These are phyloP conservation scores for Blastobotrys arbuscula DNA, from an alignment of 1,139 yeast species.

Conservation along the genomic window DNA sequence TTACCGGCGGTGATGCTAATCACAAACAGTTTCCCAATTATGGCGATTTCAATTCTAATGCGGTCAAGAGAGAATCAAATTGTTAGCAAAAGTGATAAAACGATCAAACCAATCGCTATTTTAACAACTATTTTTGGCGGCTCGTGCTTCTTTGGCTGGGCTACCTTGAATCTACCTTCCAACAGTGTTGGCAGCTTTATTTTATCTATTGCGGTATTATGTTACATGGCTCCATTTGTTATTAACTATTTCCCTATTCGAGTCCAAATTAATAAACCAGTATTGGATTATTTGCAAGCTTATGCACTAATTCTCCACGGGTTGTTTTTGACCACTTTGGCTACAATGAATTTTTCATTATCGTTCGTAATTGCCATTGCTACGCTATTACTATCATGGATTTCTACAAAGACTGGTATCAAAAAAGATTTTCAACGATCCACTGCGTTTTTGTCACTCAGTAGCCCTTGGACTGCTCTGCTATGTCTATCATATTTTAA, in stretches of 20 bases:
- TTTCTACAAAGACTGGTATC: conserved; percentile 24
- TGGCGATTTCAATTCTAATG: conserved; percentile 58
- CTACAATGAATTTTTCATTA: conserved; percentile 80
- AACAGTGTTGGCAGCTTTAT: conserved; percentile 15
- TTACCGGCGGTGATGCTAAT: conserved; percentile 78
- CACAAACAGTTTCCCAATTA: conserved; percentile 64
- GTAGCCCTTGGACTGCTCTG: conserved; percentile 27
- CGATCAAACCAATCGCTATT: conserved; percentile 20
- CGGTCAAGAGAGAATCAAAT: conserved; percentile 28
- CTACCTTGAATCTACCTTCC: conserved; percentile 17
- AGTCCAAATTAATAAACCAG: conserved; percentile 2
- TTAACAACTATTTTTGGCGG: conserved; percentile 23
- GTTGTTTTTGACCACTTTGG: conserved; percentile 62
- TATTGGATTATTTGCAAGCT: conserved; percentile 29
- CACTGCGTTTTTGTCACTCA: conserved; percentile 18
- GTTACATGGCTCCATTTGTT: conserved; percentile 15
- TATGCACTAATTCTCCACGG: conserved; percentile 57
- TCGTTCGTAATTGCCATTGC: conserved; percentile 65
- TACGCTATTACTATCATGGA: conserved; percentile 66
- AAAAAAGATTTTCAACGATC: conserved; percentile 26
- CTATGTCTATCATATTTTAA: conserved; percentile 39
- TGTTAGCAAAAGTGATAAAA: conserved; percentile 15
- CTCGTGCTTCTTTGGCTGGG: conserved; percentile 20
- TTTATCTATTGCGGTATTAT: conserved; percentile 13
- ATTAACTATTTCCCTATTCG: conserved; percentile 1